Base-by-base conservation (phyloP, 164 flowering plant species). In the Brasenia schreberi region DNA sequence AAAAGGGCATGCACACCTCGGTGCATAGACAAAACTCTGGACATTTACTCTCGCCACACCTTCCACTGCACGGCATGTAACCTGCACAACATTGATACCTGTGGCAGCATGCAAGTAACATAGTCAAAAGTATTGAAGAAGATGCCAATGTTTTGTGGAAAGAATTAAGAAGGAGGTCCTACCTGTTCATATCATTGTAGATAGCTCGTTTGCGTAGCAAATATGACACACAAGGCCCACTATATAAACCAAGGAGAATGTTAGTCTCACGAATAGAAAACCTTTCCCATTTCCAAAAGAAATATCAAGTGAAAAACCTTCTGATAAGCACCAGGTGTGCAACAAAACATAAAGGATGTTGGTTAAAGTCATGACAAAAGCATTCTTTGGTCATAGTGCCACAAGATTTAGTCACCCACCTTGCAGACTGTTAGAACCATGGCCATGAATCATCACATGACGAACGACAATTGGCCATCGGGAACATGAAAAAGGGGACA, bases 141-240 rank as follows among this genome's bases (percentile, higher is more conserved):
- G 65, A 63, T 19, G 42, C 9, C 19, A n/a, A 16, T 19, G 39
- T 1, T 19, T 7, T 7, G 12, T 19, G 65, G 9, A 53, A 63
- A 62, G 11, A 43, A 17, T 63, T 33, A 2, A 33, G 39, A 44
- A 66, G 17, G 44, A 64, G 42, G 62, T 16, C 45, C 72, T 83
- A 93, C 98, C 97, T 88, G 61, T 92, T 81, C 98, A 93, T 90
- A 71, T 93, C 96, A 81, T 87, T 81, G 70, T 93, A 90, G 62
- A 93, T 83, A 53, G 98, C 98, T 77, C 98, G 79, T 73, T 87
- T 93, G 43, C 98, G 89, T 23, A 93, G 92, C 84, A 93, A 52
- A 81, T 93, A 93, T 43, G 98, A 93, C 14, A 68, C 92, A 80
- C 98, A 93, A 44, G 98, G 98, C n/a, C 72, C 95, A 84, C 96